A percentile compares a stretch with the other conserved stretches of the same genome.
These are phyloP conservation scores for Hippophae gyantsensis DNA, from an alignment of 306 rosid genomes.

Conservation along the genomic window DNA sequence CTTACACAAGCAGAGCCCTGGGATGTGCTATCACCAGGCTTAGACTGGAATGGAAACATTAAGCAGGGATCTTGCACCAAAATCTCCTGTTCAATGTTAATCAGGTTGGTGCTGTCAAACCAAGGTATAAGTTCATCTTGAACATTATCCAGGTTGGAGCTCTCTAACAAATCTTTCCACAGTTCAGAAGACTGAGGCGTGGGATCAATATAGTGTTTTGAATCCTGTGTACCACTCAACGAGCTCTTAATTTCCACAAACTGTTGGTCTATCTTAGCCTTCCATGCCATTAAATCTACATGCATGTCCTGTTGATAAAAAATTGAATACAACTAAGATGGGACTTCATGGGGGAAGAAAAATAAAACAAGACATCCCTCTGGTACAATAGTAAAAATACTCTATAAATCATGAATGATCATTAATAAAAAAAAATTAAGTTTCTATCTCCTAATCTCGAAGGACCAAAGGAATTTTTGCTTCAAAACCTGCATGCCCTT, in stretches of 20 bases:
- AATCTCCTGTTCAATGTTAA: slow-evolving; percentile 34
- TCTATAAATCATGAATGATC: too few relatives aligned
- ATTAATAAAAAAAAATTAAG: too few relatives aligned
- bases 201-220: slow-evolving; percentile 28
- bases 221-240: slow-evolving; percentile 38
- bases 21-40: slow-evolving; percentile 14
- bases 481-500: too few relatives aligned
- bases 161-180: slow-evolving; percentile 78
- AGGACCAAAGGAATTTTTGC: too few relatives aligned
- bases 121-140: slow-evolving; percentile 55
- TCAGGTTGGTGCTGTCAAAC: slow-evolving; percentile 46
- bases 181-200: slow-evolving; percentile 45
- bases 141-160: slow-evolving; percentile 35
- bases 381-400: too few relatives aligned
- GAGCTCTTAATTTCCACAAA: slow-evolving; percentile 43
- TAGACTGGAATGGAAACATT: slow-evolving; percentile 24
- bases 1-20: slow-evolving; percentile 16
- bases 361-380: too few relatives aligned
- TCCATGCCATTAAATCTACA: too few relatives aligned
- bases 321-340: too few relatives aligned
- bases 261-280: slow-evolving; percentile 37
- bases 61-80: slow-evolving; percentile 30
- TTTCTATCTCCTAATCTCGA: too few relatives aligned
- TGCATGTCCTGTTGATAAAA: too few relatives aligned
- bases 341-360: too few relatives aligned